Conservation (phyloP, 352 stramenopile species). For the Blastocystis sp. region DNA sequence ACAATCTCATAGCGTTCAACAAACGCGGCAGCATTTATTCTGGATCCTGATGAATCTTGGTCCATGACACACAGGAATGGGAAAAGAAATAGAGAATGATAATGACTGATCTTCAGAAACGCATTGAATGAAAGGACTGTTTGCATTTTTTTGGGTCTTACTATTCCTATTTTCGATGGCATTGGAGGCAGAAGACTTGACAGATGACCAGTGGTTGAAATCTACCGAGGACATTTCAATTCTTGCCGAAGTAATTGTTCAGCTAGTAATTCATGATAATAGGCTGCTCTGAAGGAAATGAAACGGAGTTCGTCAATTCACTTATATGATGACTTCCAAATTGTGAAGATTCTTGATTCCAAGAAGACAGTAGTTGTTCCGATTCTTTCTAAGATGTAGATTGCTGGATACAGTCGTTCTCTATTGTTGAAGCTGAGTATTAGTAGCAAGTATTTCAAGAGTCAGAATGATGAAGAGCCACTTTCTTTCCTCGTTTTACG, state of each 20-base stretch:
- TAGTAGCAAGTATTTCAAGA: conserved; percentile 1
- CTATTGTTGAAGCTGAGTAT: neutral
- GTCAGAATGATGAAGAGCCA: neutral
- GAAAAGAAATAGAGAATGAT: neutral
- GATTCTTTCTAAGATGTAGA: neutral
- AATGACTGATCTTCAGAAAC: neutral
- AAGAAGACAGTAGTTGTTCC: neutral
- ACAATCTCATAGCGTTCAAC: conserved; percentile 6
- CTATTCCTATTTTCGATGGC: neutral
- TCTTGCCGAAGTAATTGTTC: neutral
- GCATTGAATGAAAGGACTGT: neutral
- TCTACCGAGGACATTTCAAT: neutral
- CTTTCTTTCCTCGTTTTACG: neutral
- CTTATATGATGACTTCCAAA: neutral
- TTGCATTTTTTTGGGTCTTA: neutral
- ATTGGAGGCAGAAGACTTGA: neutral
- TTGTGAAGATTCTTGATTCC: neutral
- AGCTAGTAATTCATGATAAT: neutral
- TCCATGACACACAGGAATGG: neutral
- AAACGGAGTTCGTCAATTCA: conserved; percentile 30
- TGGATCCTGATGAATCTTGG: neutral
- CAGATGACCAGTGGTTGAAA: conserved; percentile 2
- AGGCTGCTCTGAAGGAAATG: conserved; percentile 29
- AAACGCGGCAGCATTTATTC: neutral
- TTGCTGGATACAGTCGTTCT: conserved; percentile 28